These are phyloP conservation scores for Phialophora chinensis DNA, from an alignment of 2,329 filamentous ascomycete genomes.

Conservation along the genomic window DNA sequence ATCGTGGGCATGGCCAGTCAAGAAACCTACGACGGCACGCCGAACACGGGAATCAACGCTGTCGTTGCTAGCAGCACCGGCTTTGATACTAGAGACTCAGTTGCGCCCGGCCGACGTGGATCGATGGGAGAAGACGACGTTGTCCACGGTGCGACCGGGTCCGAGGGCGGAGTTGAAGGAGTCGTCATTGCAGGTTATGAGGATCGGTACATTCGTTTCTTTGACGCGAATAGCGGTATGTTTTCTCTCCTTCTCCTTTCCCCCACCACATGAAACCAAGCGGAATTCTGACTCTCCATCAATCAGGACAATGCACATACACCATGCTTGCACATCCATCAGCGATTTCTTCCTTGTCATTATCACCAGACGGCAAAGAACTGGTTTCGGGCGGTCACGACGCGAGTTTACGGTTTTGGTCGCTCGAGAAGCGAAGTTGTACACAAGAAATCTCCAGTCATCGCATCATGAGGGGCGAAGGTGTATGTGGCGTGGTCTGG, in stretches of 20 bases:
- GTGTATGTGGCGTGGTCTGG: slow-evolving; percentile 93
- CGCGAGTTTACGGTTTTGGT: slow-evolving; percentile 95
- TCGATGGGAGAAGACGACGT: slow-evolving; percentile 74
- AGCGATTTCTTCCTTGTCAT: slow-evolving; percentile 86
- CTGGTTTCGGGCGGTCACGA: slow-evolving; percentile 96
- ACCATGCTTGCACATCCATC: slow-evolving; percentile 97
- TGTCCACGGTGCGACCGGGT: slow-evolving; percentile 81
- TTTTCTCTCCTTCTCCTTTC: background rate
- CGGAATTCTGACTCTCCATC: slow-evolving; percentile 27
- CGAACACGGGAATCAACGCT: slow-evolving; percentile 82
- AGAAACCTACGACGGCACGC: slow-evolving; percentile 90
- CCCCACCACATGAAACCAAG: background rate
- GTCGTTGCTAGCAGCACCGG: slow-evolving; percentile 86
- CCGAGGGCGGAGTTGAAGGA: slow-evolving; percentile 82
- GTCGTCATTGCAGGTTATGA: slow-evolving; percentile 96
- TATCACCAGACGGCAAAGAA: slow-evolving; percentile 92
- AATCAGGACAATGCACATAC: slow-evolving; percentile 93
- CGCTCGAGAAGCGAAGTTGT: slow-evolving; percentile 90
- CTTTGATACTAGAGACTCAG: slow-evolving; percentile 68
- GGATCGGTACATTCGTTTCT: slow-evolving; percentile 94
- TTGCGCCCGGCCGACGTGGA: slow-evolving; percentile 68
- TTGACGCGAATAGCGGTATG: slow-evolving; percentile 96
- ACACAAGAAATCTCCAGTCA: slow-evolving; percentile 94
- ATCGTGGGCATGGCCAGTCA: slow-evolving; percentile 90
- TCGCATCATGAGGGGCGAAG: slow-evolving; percentile 92